A percentile compares a stretch with the other conserved stretches of the same genome.
These are phyloP conservation scores for Hypoxylon rickii DNA, from an alignment of 495 filamentous ascomycete genomes.

Conservation along the genomic window DNA sequence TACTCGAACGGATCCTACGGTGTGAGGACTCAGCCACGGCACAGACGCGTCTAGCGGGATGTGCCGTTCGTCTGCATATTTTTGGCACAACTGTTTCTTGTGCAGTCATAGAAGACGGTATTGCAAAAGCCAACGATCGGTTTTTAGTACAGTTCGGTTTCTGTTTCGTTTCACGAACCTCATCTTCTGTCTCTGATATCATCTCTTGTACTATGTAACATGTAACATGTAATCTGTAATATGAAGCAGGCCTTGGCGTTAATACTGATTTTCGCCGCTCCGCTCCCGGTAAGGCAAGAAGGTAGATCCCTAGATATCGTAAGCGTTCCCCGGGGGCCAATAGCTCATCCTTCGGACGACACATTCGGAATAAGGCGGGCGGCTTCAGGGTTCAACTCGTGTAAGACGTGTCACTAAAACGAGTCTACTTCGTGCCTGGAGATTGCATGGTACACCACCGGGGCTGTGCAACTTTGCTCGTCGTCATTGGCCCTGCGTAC, in stretches of 20 bases:
- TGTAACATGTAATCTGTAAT: no score
- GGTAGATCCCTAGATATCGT: conserved; percentile 11
- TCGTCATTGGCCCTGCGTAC: conserved; percentile 23
- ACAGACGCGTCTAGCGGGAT: conserved; percentile 13
- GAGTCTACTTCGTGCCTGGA: conserved; percentile 4
- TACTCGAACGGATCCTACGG: conserved; percentile 18
- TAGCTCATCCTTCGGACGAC: conserved; percentile 20
- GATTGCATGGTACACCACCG: conserved; percentile 11
- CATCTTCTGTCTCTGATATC: neutral
- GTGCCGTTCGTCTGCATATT: conserved; percentile 10
- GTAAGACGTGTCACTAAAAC: conserved; percentile 27
- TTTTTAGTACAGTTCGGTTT: no score
- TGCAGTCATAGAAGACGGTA: neutral
- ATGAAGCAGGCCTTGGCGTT: conserved; percentile 12
- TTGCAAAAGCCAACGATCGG: no score
- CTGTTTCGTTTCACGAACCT: no score
- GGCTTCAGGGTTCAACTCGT: conserved; percentile 15
- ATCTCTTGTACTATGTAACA: no score
- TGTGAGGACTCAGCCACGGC: conserved; percentile 28
- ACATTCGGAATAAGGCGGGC: conserved; percentile 6
- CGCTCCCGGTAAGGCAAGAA: conserved; percentile 6
- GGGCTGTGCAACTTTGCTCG: conserved; percentile 25
- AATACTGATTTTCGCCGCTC: conserved; percentile 12
- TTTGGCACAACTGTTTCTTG: neutral
- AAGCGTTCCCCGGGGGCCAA: conserved; percentile 17